Evolutionary conservation across 176 grass and related monocot genomes (phyloP).

Genomic region (Oryza australiensis): DNA sequence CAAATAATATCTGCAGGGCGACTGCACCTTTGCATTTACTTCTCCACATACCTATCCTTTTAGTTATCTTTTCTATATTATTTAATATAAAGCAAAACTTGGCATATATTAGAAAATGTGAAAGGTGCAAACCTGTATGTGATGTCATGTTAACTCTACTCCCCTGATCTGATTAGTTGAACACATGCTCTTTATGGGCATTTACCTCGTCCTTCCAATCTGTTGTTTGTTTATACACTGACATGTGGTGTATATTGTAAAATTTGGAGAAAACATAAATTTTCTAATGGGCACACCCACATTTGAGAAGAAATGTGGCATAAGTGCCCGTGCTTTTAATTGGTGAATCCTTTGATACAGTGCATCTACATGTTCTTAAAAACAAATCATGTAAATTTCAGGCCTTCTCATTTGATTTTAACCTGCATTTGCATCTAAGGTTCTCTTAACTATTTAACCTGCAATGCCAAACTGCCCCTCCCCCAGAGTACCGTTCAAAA

Average conservation of each 20-base stretch:
- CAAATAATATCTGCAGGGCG: neutral
- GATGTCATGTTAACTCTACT: no score
- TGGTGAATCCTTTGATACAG: no score
- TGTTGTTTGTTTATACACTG: neutral
- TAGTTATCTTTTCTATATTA: neutral
- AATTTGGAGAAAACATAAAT: neutral
- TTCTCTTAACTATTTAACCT: no score
- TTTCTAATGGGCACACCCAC: no score
- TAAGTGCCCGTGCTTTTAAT: no score
- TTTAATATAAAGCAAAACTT: neutral
- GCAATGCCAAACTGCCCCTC: no score
- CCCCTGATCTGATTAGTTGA: neutral
- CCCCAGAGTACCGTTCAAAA: no score
- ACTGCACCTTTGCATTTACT: constrained; percentile 4
- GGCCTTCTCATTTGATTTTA: no score
- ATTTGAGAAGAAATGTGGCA: no score
- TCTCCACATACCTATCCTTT: neutral
- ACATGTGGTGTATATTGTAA: neutral
- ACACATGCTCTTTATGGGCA: neutral
- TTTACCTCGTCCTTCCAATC: neutral
- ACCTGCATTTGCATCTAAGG: no score
- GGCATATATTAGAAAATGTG: neutral
- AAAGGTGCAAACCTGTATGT: neutral
- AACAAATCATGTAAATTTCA: no score
- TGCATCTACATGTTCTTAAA: no score